Evolutionary conservation across 1,284 basidiomycete genomes (phyloP).

Genomic region (Naganishia cerealis): DNA sequence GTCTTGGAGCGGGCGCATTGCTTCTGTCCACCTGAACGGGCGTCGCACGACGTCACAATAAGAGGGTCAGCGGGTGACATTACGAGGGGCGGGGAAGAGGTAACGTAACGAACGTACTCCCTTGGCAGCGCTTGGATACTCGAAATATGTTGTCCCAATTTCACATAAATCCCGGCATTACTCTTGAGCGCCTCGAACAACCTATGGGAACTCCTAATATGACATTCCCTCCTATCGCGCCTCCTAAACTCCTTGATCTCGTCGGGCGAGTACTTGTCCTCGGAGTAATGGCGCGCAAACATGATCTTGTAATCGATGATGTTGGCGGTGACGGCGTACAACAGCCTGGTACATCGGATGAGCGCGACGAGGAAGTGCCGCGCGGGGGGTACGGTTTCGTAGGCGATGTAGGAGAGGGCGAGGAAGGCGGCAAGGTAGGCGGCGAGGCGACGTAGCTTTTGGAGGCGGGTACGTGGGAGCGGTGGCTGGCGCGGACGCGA

Average conservation of each 20-base stretch:
- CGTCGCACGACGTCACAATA: constrained; percentile 52
- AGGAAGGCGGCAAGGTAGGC: constrained; percentile 42
- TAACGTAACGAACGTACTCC: constrained; percentile 59
- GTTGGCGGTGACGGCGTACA: constrained; percentile 55
- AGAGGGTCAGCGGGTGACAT: neutral
- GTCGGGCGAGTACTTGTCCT: constrained; percentile 52
- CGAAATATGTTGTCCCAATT: constrained; percentile 76
- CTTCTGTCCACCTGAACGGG: constrained; percentile 54
- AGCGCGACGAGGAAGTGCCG: constrained; percentile 55
- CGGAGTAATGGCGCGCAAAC: constrained; percentile 59
- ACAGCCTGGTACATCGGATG: constrained; percentile 68
- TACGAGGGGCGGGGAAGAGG: neutral
- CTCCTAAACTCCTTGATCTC: constrained; percentile 61
- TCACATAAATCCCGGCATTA: constrained; percentile 67
- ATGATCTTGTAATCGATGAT: constrained; percentile 83
- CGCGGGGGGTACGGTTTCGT: constrained; percentile 54
- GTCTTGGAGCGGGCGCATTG: constrained; percentile 75
- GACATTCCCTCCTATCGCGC: constrained; percentile 71
- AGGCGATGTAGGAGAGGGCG: constrained; percentile 42
- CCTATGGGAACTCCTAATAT: constrained; percentile 73
- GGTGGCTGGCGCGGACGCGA: neutral
- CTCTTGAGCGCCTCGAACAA: constrained; percentile 75
- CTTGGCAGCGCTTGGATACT: constrained; percentile 70
- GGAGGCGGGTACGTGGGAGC: neutral
- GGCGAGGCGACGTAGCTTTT: constrained; percentile 31